Evolutionary conservation across 2,329 filamentous ascomycete genomes (phyloP).

Genomic region (Talaromyces sp.): DNA sequence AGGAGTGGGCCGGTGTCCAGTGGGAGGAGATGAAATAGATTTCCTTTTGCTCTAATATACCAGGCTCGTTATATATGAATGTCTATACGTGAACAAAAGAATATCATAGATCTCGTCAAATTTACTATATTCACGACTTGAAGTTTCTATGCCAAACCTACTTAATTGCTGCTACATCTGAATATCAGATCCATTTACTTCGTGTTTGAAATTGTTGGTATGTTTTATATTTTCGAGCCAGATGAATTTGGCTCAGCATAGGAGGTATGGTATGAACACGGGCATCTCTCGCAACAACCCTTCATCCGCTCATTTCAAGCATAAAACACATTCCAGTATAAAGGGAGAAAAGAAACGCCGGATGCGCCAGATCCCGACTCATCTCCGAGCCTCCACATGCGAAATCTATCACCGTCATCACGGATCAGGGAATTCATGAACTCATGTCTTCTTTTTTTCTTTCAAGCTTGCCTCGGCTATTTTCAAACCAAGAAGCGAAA

Average conservation of each 20-base stretch:
- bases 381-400: conserved; percentile 31
- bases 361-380: conserved; percentile 32
- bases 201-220: background rate
- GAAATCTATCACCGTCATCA: conserved; percentile 31
- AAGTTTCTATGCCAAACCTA: too few relatives aligned
- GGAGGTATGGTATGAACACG: conserved; percentile 22
- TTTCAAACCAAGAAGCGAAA: conserved; percentile 10
- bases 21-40: conserved; percentile 73
- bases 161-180: background rate
- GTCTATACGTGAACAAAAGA: conserved; percentile 1
- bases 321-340: conserved; percentile 25
- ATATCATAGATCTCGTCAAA: conserved; percentile 8
- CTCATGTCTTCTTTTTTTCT: conserved; percentile 27
- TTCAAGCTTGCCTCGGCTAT: conserved; percentile 8
- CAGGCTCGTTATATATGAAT: background rate
- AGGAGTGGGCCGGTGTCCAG: conserved; percentile 98
- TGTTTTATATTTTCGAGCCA: conserved; percentile 7
- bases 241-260: conserved; percentile 5
- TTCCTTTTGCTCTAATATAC: background rate
- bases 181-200: background rate
- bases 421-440: conserved; percentile 31
- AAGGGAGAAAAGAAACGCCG: conserved; percentile 26
- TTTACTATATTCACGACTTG: background rate
- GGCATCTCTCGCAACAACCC: conserved; percentile 14
- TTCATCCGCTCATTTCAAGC: conserved; percentile 20